phyloP scores from a whole-genome alignment of 2,329 filamentous ascomycete genomes.

The Colletotrichum nymphaeae region DNA sequence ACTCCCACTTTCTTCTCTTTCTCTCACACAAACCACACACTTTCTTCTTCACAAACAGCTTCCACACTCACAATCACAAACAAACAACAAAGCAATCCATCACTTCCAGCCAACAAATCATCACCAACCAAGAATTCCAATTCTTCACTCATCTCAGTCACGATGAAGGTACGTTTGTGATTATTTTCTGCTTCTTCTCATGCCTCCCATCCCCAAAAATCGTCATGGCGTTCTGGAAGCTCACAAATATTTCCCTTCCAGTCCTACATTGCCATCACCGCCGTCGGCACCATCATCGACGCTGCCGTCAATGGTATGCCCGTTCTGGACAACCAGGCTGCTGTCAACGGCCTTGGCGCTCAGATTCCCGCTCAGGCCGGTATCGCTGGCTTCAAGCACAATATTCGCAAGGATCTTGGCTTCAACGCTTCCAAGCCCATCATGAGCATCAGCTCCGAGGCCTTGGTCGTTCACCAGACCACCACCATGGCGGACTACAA shows the following conservation, averaged over 20 bases:
- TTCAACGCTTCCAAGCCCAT: background rate
- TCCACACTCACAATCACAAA: background rate
- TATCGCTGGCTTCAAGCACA: background rate
- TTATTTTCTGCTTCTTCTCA: background rate
- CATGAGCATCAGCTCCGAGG: too few species aligned
- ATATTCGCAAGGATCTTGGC: background rate
- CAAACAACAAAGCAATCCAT: background rate
- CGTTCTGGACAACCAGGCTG: background rate
- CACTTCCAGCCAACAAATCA: background rate
- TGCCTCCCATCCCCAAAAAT: rapidly evolving
- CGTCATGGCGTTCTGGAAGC: background rate
- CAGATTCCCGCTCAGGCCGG: background rate
- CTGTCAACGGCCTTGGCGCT: background rate
- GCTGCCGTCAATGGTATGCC: background rate
- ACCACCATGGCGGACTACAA: background rate
- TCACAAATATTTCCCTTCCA: background rate
- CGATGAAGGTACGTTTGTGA: slow-evolving; percentile 6
- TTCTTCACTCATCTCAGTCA: background rate
- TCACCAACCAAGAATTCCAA: background rate
- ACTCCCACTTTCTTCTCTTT: background rate
- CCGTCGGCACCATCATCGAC: background rate
- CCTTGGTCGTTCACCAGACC: background rate
- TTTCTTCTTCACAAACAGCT: background rate
- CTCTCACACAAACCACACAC: background rate
- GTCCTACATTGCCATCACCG: background rate